phyloP scores from a whole-genome alignment of 2,329 filamentous ascomycete species.

The Ilyonectria sp. region DNA sequence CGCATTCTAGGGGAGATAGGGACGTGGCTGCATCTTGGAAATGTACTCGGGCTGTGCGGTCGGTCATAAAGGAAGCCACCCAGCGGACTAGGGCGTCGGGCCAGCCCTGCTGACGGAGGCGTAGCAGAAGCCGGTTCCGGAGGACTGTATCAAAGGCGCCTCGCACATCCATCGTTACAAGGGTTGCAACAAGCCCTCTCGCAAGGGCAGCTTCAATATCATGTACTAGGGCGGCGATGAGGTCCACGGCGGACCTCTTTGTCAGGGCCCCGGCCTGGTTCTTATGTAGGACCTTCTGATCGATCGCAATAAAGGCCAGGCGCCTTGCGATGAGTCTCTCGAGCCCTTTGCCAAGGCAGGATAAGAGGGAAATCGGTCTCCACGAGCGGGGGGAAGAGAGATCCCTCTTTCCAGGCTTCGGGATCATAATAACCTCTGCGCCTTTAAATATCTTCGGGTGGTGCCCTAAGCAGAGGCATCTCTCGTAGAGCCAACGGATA shows the following conservation, averaged over 20 bases:
- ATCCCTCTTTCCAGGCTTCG: slow-evolving; percentile 41
- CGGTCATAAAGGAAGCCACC: slow-evolving; percentile 33
- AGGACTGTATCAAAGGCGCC: slow-evolving; percentile 40
- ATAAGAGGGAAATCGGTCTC: slow-evolving; percentile 46
- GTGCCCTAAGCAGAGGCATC: slow-evolving; percentile 36
- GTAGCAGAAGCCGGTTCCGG: slow-evolving; percentile 33
- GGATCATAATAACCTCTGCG: slow-evolving; percentile 45
- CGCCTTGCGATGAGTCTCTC: slow-evolving; percentile 44
- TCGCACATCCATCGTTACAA: slow-evolving; percentile 37
- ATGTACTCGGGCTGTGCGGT: slow-evolving; percentile 3
- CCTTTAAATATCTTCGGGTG: slow-evolving; percentile 39
- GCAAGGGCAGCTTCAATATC: slow-evolving; percentile 38
- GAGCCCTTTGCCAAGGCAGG: slow-evolving; percentile 47
- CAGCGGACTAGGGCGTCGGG: slow-evolving; percentile 25
- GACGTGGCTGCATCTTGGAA: slow-evolving; percentile 25
- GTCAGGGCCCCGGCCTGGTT: slow-evolving; percentile 43
- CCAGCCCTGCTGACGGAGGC: slow-evolving; percentile 36
- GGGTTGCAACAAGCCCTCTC: slow-evolving; percentile 19
- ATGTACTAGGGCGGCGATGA: slow-evolving; percentile 33
- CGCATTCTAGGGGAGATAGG: slow-evolving; percentile 14
- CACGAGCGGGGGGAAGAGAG: slow-evolving; percentile 35
- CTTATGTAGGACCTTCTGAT: slow-evolving; percentile 37
- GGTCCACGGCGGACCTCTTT: slow-evolving; percentile 32
- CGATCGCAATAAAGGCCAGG: slow-evolving; percentile 37
- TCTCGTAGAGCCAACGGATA: slow-evolving; percentile 32